These are phyloP conservation scores for Dendrobium huoshanense DNA, from an alignment of 106 monocot genomes.

Conservation along the genomic window DNA sequence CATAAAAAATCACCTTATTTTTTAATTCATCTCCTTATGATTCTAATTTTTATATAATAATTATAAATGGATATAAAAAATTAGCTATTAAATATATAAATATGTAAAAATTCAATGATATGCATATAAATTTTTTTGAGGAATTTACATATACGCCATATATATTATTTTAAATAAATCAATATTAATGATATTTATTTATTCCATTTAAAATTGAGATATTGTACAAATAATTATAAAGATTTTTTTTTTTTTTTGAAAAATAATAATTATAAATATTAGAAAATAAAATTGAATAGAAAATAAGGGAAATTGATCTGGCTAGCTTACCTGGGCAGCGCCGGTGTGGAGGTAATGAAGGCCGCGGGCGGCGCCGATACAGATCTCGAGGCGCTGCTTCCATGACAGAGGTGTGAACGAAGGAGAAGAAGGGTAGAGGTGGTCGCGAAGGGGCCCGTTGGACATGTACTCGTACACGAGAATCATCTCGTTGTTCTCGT, in stretches of 20 bases:
- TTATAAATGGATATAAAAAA: too few species aligned
- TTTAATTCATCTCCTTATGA: too few species aligned
- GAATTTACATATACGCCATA: neutral
- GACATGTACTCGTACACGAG: slow-evolving; percentile 71
- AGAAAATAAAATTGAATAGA: neutral
- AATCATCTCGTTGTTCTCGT: slow-evolving; percentile 65
- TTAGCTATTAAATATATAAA: too few species aligned
- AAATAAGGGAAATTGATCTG: neutral
- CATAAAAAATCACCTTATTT: too few species aligned
- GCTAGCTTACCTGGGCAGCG: slow-evolving; percentile 22
- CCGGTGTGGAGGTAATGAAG: slow-evolving; percentile 70
- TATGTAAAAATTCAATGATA: too few species aligned
- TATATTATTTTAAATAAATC: too few species aligned
- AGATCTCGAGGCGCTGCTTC: slow-evolving; percentile 51
- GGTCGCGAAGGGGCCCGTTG: slow-evolving; percentile 47
- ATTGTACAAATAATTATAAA: neutral
- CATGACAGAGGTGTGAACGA: slow-evolving; percentile 26
- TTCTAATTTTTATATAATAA: too few species aligned
- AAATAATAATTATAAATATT: too few species aligned
- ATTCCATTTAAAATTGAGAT: too few species aligned
- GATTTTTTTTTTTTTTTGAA: neutral
- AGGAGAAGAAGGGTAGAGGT: slow-evolving; percentile 27
- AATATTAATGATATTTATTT: too few species aligned
- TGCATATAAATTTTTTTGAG: too few species aligned
- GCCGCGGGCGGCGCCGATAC: slow-evolving; percentile 58